These are phyloP conservation scores for Talaromyces stipitatus DNA, from an alignment of 495 filamentous ascomycete species.

Conservation along the genomic window DNA sequence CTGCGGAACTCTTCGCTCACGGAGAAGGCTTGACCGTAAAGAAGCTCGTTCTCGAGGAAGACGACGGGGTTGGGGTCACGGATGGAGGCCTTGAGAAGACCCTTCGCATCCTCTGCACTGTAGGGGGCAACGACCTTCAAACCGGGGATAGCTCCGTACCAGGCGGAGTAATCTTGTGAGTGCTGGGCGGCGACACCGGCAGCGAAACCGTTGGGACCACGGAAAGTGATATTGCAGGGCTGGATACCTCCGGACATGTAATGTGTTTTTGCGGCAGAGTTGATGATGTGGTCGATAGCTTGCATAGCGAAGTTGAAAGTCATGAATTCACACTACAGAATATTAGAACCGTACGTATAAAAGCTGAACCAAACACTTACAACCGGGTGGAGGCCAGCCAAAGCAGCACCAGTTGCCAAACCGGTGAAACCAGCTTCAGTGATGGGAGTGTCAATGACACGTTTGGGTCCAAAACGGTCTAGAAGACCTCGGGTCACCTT, in stretches of 20 bases:
- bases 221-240: slow-evolving; percentile 98
- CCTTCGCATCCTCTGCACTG: slow-evolving; percentile 97
- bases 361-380: slow-evolving; percentile 45
- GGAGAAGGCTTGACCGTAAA: slow-evolving; percentile 89
- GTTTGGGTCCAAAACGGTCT: slow-evolving; percentile 94
- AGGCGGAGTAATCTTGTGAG: slow-evolving; percentile 95
- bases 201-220: slow-evolving; percentile 96
- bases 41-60: slow-evolving; percentile 91
- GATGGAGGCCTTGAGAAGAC: slow-evolving; percentile 93
- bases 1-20: slow-evolving; percentile 95
- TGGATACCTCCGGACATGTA: slow-evolving; percentile 99
- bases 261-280: slow-evolving; percentile 97
- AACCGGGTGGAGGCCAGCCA: slow-evolving; percentile 88
- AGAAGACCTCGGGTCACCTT: slow-evolving; percentile 97
- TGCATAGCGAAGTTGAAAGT: slow-evolving; percentile 99
- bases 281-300: slow-evolving; percentile 98
- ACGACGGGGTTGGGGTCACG: slow-evolving; percentile 95
- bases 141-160: slow-evolving; percentile 97
- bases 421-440: slow-evolving; percentile 93
- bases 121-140: slow-evolving; percentile 94
- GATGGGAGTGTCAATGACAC: slow-evolving; percentile 97
- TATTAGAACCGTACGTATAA: background rate
- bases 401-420: slow-evolving; percentile 86
- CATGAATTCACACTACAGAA: slow-evolving; percentile 91
- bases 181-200: slow-evolving; percentile 94